These are phyloP conservation scores for Fusarium humuli DNA, from an alignment of 2,329 filamentous ascomycete species.

Conservation along the genomic window DNA sequence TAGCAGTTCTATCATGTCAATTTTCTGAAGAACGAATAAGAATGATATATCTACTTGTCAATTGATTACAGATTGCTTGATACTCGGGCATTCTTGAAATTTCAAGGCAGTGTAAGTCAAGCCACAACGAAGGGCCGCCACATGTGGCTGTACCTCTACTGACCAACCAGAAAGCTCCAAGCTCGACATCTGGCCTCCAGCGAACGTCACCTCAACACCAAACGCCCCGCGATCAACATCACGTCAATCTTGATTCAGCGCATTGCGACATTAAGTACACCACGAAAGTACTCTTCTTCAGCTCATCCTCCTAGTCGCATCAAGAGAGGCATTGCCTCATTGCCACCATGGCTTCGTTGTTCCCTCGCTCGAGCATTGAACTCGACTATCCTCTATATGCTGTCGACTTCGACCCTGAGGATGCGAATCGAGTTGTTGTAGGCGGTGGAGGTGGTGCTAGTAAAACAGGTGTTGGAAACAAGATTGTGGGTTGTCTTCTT, in stretches of 20 bases:
- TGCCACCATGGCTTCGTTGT: slow-evolving; percentile 52
- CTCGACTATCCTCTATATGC: slow-evolving; percentile 88
- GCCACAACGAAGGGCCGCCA: slow-evolving; percentile 31
- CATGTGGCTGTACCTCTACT: slow-evolving; percentile 13
- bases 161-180: slow-evolving; percentile 41
- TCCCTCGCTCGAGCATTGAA: slow-evolving; percentile 69
- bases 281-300: not conserved
- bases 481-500: slow-evolving; percentile 71
- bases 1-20: too few relatives aligned
- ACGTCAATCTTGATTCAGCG: slow-evolving; percentile 9
- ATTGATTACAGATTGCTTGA: not conserved
- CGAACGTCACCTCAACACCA: slow-evolving; percentile 31
- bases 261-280: slow-evolving; percentile 3
- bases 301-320: not conserved
- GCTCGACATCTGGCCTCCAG: slow-evolving; percentile 45
- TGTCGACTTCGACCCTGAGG: slow-evolving; percentile 86
- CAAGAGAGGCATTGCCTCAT: slow-evolving; percentile 31
- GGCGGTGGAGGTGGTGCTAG: slow-evolving; percentile 89
- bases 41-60: not conserved
- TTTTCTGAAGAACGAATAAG: too few relatives aligned
- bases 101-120: slow-evolving; percentile 46
- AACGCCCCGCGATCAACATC: slow-evolving; percentile 30
- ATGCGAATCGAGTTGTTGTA: slow-evolving; percentile 80
- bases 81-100: not conserved
- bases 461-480: slow-evolving; percentile 85